These are phyloP conservation scores for Lipomyces yamadae DNA, from an alignment of 805 yeast species.

Conservation along the genomic window DNA sequence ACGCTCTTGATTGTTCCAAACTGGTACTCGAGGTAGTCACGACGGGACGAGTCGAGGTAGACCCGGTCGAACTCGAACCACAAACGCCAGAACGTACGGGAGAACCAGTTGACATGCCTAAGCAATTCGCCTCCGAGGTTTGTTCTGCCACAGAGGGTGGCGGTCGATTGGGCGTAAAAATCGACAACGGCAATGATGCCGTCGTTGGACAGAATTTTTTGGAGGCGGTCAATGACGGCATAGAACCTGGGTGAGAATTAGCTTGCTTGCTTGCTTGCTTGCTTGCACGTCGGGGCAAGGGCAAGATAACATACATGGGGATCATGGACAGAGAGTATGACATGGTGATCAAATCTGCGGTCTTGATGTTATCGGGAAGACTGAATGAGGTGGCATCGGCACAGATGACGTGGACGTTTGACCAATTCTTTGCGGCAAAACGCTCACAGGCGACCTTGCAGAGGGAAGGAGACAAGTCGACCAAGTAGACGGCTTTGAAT, in stretches of 20 bases:
- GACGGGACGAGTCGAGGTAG: conserved; percentile 75
- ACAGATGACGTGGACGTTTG: conserved; percentile 67
- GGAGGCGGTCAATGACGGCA: conserved; percentile 73
- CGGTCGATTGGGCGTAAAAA: conserved; percentile 75
- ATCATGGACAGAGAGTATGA: conserved; percentile 86
- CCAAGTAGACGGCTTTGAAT: conserved; percentile 70
- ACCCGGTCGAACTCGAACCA: conserved; percentile 90
- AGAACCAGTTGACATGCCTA: conserved; percentile 76
- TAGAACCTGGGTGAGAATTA: conserved; percentile 45
- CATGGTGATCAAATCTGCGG: conserved; percentile 75
- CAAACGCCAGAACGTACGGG: conserved; percentile 80
- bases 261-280: not conserved
- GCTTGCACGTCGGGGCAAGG: no score
- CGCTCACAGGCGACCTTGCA: conserved; percentile 72
- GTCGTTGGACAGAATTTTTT: conserved; percentile 54
- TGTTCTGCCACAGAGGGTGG: conserved; percentile 67
- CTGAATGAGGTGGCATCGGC: conserved; percentile 77
- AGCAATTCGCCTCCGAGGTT: conserved; percentile 76
- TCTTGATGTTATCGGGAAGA: conserved; percentile 48
- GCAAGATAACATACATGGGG: conserved; percentile 59
- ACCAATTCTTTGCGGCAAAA: conserved; percentile 55
- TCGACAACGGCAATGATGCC: conserved; percentile 77
- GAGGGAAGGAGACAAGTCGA: conserved; percentile 77
- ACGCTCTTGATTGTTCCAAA: conserved; percentile 81
- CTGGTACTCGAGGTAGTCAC: conserved; percentile 80